Percentiles rank a stretch among this genome's conserved stretches.
Conservation (phyloP, 495 filamentous ascomycete species). For the Daldinia childiae region DNA sequence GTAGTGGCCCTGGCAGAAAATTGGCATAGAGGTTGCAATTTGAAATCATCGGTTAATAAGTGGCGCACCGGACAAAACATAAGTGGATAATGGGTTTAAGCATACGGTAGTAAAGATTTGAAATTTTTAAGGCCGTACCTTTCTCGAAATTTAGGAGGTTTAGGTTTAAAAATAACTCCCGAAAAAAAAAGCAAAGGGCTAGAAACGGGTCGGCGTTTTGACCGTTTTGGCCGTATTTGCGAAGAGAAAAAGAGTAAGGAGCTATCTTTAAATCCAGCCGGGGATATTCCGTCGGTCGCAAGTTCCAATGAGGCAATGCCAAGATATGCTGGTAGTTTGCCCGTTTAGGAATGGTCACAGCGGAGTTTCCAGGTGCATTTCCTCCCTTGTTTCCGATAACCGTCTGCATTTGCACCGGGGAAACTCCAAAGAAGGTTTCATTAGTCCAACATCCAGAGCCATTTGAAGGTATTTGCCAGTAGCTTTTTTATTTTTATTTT, state of each 20-base stretch:
- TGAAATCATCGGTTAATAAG: slow-evolving; percentile 25
- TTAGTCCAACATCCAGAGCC: slow-evolving; percentile 1
- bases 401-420: slow-evolving; percentile 17
- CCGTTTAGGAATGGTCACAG: slow-evolving; percentile 9
- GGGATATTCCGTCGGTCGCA: slow-evolving; percentile 27
- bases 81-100: not conserved
- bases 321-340: slow-evolving; percentile 14
- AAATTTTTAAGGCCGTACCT: not conserved
- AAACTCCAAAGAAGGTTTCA: slow-evolving; percentile 3
- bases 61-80: not conserved
- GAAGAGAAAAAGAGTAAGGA: not conserved
- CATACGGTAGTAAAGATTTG: not conserved
- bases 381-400: slow-evolving; percentile 46
- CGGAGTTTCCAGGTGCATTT: slow-evolving; percentile 38
- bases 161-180: slow-evolving; percentile 43
- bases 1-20: not conserved
- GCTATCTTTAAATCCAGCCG: slow-evolving; percentile 42
- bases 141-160: not conserved
- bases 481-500: not conserved
- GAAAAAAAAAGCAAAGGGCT: slow-evolving; percentile 5
- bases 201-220: slow-evolving; percentile 5
- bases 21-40: slow-evolving; percentile 3
- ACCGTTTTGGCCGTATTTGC: slow-evolving; percentile 1
- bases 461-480: slow-evolving; percentile 6
- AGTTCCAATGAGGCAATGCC: slow-evolving; percentile 19